phyloP scores from a whole-genome alignment of 768 basidiomycete genomes.

The Hypholoma sublateritium region DNA sequence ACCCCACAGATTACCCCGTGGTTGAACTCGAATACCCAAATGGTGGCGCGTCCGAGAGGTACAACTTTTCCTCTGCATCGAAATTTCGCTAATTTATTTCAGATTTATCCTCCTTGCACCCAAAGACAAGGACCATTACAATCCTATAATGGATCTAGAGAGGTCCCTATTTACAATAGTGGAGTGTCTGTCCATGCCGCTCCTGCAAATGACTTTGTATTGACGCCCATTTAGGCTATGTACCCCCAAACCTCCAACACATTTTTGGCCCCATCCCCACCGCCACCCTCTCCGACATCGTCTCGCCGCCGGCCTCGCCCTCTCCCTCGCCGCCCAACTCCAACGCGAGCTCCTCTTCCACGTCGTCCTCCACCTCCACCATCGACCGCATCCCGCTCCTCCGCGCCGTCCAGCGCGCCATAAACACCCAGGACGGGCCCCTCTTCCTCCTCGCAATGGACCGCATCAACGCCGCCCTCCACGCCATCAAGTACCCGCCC shows the following conservation, averaged over 20 bases:
- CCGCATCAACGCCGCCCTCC: constrained; percentile 61
- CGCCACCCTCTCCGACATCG: constrained; percentile 40
- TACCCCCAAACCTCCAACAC: constrained; percentile 62
- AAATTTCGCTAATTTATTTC: background rate
- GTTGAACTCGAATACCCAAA: constrained; percentile 82
- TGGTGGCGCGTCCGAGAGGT: constrained; percentile 68
- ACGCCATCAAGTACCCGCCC: constrained; percentile 63
- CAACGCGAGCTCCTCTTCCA: constrained; percentile 18
- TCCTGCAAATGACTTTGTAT: constrained; percentile 5
- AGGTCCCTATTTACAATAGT: constrained; percentile 69
- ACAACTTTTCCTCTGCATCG: constrained; percentile 7
- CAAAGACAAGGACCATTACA: constrained; percentile 85
- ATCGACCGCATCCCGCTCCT: constrained; percentile 37
- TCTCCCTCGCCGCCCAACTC: constrained; percentile 35
- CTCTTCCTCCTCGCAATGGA: constrained; percentile 64
- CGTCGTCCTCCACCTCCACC: constrained; percentile 20
- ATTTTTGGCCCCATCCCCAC: constrained; percentile 69
- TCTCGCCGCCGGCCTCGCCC: constrained; percentile 37
- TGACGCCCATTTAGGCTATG: constrained; percentile 47
- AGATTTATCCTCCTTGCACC: constrained; percentile 80
- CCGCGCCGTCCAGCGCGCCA: constrained; percentile 66
- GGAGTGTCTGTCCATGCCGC: constrained; percentile 48
- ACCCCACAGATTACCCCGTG: constrained; percentile 60
- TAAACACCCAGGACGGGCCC: constrained; percentile 69
- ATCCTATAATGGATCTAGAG: constrained; percentile 81